These are phyloP conservation scores for Musa schizocarpa DNA, from an alignment of 176 grass and related monocot genomes.

Conservation along the genomic window DNA sequence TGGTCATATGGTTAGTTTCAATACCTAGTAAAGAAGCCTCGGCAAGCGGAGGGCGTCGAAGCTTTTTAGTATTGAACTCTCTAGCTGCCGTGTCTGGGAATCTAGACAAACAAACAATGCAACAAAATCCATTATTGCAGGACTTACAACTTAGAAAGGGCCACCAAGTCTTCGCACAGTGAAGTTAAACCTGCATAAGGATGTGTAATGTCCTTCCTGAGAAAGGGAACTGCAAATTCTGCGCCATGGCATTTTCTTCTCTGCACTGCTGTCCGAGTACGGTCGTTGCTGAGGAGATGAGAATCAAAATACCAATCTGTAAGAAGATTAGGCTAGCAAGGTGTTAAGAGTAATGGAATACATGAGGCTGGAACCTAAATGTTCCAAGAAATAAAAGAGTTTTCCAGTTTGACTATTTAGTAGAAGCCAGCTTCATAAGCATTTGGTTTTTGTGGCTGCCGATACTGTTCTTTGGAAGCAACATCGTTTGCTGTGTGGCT, in stretches of 20 bases:
- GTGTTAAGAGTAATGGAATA: too few species aligned
- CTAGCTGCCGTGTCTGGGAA: neutral
- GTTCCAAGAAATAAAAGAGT: too few species aligned
- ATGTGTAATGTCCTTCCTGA: too few species aligned
- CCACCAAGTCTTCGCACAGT: neutral
- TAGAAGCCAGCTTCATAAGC: too few species aligned
- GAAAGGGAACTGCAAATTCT: too few species aligned
- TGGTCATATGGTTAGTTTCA: neutral
- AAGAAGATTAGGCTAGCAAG: neutral
- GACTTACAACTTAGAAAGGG: neutral
- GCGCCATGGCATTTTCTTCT: too few species aligned
- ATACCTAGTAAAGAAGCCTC: neutral
- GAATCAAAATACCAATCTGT: neutral
- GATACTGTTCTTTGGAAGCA: too few species aligned
- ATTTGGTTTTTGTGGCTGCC: too few species aligned
- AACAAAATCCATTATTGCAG: neutral
- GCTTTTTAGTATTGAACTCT: neutral
- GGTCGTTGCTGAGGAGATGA: neutral
- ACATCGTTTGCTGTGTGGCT: too few species aligned
- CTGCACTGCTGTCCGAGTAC: neutral
- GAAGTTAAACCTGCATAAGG: neutral
- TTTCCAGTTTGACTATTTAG: too few species aligned
- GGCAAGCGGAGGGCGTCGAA: too few species aligned
- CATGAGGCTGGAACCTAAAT: too few species aligned
- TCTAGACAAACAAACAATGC: neutral